A percentile compares a stretch with the other conserved stretches of the same genome.
These are phyloP conservation scores for Oryza meyeriana DNA, from an alignment of 176 grass and related monocot species.

Conservation along the genomic window DNA sequence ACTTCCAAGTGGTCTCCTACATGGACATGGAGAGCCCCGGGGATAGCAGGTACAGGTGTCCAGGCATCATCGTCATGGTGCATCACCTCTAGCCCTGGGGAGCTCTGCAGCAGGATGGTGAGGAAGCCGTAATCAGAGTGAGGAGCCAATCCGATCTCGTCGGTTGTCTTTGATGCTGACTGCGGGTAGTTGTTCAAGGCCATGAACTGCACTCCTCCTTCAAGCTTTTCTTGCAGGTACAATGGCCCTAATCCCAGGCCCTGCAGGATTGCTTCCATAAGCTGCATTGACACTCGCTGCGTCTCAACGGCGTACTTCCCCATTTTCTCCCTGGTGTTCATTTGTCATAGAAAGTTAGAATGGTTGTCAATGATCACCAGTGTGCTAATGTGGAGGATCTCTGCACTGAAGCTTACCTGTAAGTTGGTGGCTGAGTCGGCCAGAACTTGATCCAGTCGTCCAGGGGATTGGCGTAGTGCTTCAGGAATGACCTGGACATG, in stretches of 20 bases:
- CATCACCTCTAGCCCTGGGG: constrained; percentile 61
- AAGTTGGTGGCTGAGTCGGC: constrained; percentile 50
- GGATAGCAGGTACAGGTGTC: constrained; percentile 33
- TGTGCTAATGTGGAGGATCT: neutral
- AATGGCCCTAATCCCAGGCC: constrained; percentile 50
- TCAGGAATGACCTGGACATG: constrained; percentile 55
- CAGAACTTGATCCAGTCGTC: constrained; percentile 53
- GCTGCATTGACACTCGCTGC: constrained; percentile 41
- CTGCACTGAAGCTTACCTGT: constrained; percentile 51
- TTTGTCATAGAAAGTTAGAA: neutral
- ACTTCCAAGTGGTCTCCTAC: constrained; percentile 72
- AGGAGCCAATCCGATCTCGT: constrained; percentile 46
- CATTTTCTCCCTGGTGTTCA: constrained; percentile 51
- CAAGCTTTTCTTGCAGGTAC: constrained; percentile 54
- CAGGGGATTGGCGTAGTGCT: constrained; percentile 75
- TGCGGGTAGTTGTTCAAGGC: constrained; percentile 59
- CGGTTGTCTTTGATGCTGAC: neutral
- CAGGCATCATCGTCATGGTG: constrained; percentile 31
- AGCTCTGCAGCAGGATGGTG: constrained; percentile 64
- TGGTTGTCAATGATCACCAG: neutral
- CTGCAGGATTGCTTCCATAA: constrained; percentile 56
- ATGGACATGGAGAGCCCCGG: constrained; percentile 55
- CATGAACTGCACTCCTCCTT: constrained; percentile 59
- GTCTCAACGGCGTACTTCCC: constrained; percentile 46
- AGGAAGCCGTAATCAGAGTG: constrained; percentile 78